Evolutionary conservation across 257 asterid species (phyloP).

Genomic region (Euphrasia confusa): DNA sequence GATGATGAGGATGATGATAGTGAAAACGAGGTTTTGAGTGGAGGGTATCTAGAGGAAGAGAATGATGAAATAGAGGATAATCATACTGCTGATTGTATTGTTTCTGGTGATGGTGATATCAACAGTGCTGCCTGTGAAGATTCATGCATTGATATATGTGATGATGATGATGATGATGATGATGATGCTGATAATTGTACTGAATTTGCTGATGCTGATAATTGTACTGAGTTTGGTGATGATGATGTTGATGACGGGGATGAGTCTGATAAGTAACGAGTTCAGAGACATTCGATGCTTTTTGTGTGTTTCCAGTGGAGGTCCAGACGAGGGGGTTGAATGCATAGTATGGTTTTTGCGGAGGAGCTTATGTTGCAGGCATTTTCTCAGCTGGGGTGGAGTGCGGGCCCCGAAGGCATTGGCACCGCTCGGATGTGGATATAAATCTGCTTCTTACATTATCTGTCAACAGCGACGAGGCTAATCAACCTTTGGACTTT

Average conservation of each 20-base stretch:
- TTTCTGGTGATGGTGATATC: constrained; percentile 23
- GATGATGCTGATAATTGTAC: constrained; percentile 14
- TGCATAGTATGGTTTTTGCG: constrained; percentile 41
- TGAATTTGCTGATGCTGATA: no score
- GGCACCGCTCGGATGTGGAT: constrained; percentile 33
- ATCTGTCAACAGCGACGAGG: constrained; percentile 35
- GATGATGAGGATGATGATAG: constrained; percentile 23
- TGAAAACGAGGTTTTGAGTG: constrained; percentile 27
- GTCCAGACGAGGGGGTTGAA: constrained; percentile 43
- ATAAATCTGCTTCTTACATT: constrained; percentile 39
- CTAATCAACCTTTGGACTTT: no score
- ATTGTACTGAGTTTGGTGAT: no score
- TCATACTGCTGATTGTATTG: constrained; percentile 2
- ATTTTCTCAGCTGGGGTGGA: constrained; percentile 37
- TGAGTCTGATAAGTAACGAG: constrained; percentile 20
- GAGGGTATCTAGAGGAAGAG: constrained; percentile 13
- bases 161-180: constrained; percentile 21
- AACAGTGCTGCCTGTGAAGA: constrained; percentile 16
- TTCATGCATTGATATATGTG: constrained; percentile 24
- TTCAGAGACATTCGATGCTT: constrained; percentile 14
- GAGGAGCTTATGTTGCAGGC: constrained; percentile 57
- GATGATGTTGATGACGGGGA: background rate
- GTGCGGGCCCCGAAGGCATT: constrained; percentile 24
- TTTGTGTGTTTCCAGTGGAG: constrained; percentile 47
- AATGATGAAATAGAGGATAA: constrained; percentile 17